phyloP scores from a whole-genome alignment of 73 alveolate genomes.

The Paramecium pentaurelia region DNA sequence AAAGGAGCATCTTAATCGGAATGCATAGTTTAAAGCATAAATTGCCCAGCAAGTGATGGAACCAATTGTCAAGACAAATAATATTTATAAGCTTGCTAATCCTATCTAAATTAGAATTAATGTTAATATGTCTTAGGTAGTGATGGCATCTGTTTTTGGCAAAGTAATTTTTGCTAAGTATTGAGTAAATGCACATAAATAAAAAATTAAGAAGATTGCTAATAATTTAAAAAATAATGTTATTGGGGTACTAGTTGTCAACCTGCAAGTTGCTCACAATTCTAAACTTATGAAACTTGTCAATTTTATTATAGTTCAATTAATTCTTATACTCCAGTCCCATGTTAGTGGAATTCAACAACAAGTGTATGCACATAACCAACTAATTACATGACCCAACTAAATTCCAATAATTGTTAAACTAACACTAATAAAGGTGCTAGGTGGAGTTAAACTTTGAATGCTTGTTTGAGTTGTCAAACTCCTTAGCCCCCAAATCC shows the following conservation, averaged over 20 bases:
- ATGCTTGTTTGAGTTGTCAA: not conserved
- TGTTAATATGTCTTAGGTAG: not conserved
- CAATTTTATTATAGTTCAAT: not conserved
- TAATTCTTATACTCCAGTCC: not conserved
- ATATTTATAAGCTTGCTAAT: not conserved
- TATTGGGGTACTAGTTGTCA: not conserved
- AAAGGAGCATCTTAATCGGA: not conserved
- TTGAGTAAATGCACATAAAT: not conserved
- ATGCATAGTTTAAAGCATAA: not conserved
- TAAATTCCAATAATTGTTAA: not conserved
- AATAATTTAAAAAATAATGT: not conserved
- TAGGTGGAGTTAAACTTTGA: not conserved
- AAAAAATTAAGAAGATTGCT: not conserved
- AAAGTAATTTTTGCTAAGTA: not conserved
- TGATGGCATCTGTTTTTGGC: not conserved
- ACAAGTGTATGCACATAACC: not conserved
- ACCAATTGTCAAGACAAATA: not conserved
- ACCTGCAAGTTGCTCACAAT: not conserved
- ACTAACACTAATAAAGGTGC: not conserved
- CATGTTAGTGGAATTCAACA: not conserved
- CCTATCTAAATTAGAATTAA: not conserved
- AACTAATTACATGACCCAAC: not conserved
- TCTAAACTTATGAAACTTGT: not conserved
- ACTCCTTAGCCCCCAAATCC: not conserved
- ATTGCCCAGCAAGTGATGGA: not conserved